A percentile compares a stretch with the other conserved stretches of the same genome.
These are phyloP conservation scores for Colletotrichum salicis DNA, from an alignment of 2,329 filamentous ascomycete genomes.

Conservation along the genomic window DNA sequence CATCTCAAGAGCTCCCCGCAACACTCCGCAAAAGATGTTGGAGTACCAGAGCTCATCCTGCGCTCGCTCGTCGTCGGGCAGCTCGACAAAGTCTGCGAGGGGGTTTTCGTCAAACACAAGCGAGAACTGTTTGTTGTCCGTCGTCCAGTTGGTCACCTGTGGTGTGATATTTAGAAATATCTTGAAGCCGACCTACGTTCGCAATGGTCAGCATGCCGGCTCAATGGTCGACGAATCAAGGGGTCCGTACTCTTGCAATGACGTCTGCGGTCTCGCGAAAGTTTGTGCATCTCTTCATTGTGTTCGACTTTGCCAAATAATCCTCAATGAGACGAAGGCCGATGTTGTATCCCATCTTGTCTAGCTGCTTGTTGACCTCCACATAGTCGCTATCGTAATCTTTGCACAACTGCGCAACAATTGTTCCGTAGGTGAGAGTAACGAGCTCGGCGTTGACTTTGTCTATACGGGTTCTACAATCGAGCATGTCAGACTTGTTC, in stretches of 20 bases:
- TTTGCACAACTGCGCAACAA: slow-evolving; percentile 95
- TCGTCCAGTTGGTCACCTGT: slow-evolving; percentile 93
- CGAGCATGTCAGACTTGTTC: slow-evolving; percentile 39
- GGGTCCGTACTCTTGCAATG: slow-evolving; percentile 81
- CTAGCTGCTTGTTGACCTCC: slow-evolving; percentile 96
- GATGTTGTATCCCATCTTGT: slow-evolving; percentile 99
- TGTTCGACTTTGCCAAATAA: slow-evolving; percentile 94
- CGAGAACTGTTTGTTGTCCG: slow-evolving; percentile 95
- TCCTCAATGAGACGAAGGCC: slow-evolving; percentile 95
- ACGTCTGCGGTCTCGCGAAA: slow-evolving; percentile 97
- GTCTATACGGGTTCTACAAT: slow-evolving; percentile 84
- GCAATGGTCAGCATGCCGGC: slow-evolving; percentile 36
- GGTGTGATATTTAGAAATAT: slow-evolving; percentile 98
- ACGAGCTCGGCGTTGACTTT: slow-evolving; percentile 99
- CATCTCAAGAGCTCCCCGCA: slow-evolving; percentile 95
- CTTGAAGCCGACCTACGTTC: slow-evolving; percentile 88
- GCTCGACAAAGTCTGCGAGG: slow-evolving; percentile 94
- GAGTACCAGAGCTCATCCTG: slow-evolving; percentile 99
- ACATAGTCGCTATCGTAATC: slow-evolving; percentile 95
- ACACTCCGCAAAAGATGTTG: slow-evolving; percentile 93
- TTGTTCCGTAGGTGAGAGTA: slow-evolving; percentile 96
- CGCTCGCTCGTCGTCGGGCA: slow-evolving; percentile 93
- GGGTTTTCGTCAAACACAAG: slow-evolving; percentile 97
- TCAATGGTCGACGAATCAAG: neutral
- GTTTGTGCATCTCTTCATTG: slow-evolving; percentile 87